Percentiles rank a stretch among this genome's conserved stretches.
Conservation (phyloP, 225 moss, liverwort and hornwort species). For the Anthoceros angustus region DNA sequence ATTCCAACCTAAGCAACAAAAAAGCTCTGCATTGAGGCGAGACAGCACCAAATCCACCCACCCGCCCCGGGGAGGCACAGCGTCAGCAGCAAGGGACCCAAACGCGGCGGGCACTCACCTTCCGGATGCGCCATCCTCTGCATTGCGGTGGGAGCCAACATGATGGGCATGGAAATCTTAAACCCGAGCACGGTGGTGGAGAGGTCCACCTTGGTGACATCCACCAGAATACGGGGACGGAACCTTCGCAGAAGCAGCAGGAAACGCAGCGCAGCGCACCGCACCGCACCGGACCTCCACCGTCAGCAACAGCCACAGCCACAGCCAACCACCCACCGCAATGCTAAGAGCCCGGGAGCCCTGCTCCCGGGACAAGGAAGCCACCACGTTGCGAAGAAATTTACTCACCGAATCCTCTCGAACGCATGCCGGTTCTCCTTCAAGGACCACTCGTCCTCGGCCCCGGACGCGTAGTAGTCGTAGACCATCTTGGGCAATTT, state of each 20-base stretch:
- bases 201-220: slow-evolving; percentile 49
- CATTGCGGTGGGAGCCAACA: slow-evolving; percentile 86
- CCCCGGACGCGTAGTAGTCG: slow-evolving; percentile 60
- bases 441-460: slow-evolving; percentile 67
- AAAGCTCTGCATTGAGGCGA: neutral
- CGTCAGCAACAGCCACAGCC: neutral
- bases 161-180: slow-evolving; percentile 83
- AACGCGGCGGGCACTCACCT: slow-evolving; percentile 15
- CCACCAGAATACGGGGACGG: slow-evolving; percentile 63
- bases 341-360: too few species aligned
- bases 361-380: neutral
- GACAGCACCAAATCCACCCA: neutral
- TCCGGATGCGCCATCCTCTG: slow-evolving; percentile 78
- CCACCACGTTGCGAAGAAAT: neutral
- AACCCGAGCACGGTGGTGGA: slow-evolving; percentile 55
- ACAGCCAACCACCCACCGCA: neutral
- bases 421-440: slow-evolving; percentile 59
- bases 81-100: neutral
- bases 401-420: slow-evolving; percentile 39
- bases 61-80: neutral
- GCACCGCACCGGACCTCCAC: neutral
- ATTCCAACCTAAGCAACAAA: neutral
- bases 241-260: too few species aligned
- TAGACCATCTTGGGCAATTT: slow-evolving; percentile 61
- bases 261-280: neutral